Evolutionary conservation across 306 rosid species (phyloP), one percentile per base, ranked within the genome.

Genomic region (Adenanthera pavonina): DNA sequence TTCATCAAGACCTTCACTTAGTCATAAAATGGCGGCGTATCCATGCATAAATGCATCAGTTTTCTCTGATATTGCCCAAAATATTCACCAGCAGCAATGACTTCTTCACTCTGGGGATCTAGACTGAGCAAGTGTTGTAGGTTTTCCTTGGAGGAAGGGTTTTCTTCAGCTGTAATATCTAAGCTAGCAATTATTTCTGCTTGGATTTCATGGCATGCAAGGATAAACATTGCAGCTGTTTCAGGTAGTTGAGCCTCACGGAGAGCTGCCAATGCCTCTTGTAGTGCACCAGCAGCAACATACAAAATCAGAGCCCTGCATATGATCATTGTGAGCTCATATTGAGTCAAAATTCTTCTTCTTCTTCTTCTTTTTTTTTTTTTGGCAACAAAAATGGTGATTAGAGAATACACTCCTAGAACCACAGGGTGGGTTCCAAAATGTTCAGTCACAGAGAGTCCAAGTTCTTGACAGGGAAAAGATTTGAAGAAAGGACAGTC

Each of bases 31-130:
- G 99, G 99, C 64, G 85, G 90, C 5, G 95, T 85, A 84, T 96
- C 97, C 98, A 96, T 90, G 92, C 99, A 96, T 25, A 96, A 91
- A 78, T 96, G 99, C 77, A 93, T 97, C 84, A 96, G 82, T 80
- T 92, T 96, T 78, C 92, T 88, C 78, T 96, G 98, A 77, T 96
- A 93, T 83, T 93, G 86, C 46, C 94, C 97, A 78, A 85, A 93
- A 84, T 86, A 96, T 89, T 96, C 98, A 77, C 88, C 34, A 14
- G 89, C 94, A 59, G 97, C 92, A 61, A 91, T 75, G 49, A 96
- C 97, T 59, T 93, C 99, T 82, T 90, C 94, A 62, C 90, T 93
- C 79, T 86, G 85, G 2, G 99, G 97, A 84, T 89, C 92, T 79
- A 96, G 81, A 69, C 91, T 94, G 2, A 89, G 89, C 77, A 96